Evolutionary conservation across 306 rosid species (phyloP).

Genomic region (Inga oerstediana): DNA sequence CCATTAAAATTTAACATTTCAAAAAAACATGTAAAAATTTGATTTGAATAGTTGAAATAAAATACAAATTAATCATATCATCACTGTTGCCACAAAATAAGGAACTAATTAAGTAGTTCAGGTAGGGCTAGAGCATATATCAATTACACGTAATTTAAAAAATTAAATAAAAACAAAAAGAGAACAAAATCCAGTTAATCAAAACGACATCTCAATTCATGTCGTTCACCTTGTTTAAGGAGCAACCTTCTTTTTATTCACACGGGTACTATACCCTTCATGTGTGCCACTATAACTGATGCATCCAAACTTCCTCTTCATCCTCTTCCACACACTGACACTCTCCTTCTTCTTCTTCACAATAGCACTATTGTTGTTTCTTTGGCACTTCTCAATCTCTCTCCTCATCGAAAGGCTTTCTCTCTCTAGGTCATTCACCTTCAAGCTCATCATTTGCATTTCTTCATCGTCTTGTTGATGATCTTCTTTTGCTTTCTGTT

Average conservation of each 20-base stretch:
- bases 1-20: too few relatives aligned
- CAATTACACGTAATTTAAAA: too few relatives aligned
- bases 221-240: conserved; percentile 31
- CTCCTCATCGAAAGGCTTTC: conserved; percentile 50
- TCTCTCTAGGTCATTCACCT: conserved; percentile 49
- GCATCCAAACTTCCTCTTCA: conserved; percentile 74
- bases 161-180: neutral
- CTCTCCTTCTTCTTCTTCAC: conserved; percentile 36
- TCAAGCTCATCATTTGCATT: conserved; percentile 45
- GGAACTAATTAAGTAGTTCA: too few relatives aligned
- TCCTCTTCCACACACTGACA: conserved; percentile 51
- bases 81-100: neutral
- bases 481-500: neutral
- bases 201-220: conserved; percentile 3
- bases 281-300: conserved; percentile 2
- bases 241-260: conserved; percentile 40
- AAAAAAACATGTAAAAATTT: too few relatives aligned
- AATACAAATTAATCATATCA: too few relatives aligned
- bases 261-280: conserved; percentile 37
- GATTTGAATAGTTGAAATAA: too few relatives aligned
- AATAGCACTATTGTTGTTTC: neutral
- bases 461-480: neutral
- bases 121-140: too few relatives aligned
- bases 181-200: neutral
- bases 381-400: conserved; percentile 42